Evolutionary conservation across 495 filamentous ascomycete species (phyloP).

Genomic region (Penicillium parvum): DNA sequence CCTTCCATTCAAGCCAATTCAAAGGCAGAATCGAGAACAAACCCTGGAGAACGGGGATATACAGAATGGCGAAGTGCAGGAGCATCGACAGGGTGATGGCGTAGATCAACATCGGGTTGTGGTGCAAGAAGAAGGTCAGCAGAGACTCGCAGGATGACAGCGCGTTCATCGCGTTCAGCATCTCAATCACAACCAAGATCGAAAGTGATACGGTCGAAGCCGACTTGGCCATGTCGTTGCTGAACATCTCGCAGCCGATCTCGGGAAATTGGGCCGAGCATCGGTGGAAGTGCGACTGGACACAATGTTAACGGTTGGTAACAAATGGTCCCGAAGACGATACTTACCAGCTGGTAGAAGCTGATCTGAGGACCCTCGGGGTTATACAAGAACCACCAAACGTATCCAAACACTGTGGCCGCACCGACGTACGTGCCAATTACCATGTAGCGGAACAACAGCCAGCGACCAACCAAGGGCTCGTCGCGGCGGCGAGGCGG

Average conservation of each 20-base stretch:
- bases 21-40: constrained; percentile 91
- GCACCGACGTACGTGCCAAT: constrained; percentile 93
- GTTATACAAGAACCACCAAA: constrained; percentile 99
- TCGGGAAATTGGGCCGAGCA: constrained; percentile 84
- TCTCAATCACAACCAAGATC: constrained; percentile 95
- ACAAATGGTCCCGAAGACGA: neutral
- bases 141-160: constrained; percentile 93
- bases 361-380: constrained; percentile 85
- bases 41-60: constrained; percentile 81
- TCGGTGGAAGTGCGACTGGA: constrained; percentile 81
- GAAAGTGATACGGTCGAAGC: constrained; percentile 94
- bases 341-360: constrained; percentile 76
- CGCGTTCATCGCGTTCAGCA: constrained; percentile 99
- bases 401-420: constrained; percentile 95
- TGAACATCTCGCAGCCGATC: constrained; percentile 93
- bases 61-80: constrained; percentile 91
- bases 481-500: constrained; percentile 89
- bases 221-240: constrained; percentile 80
- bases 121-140: constrained; percentile 86
- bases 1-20: constrained; percentile 88
- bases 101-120: constrained; percentile 96
- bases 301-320: constrained; percentile 12
- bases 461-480: constrained; percentile 84
- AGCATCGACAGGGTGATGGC: constrained; percentile 93
- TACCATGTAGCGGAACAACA: constrained; percentile 96